Conservation (phyloP, 768 basidiomycete genomes). For the Phaeotremella skinneri region DNA sequence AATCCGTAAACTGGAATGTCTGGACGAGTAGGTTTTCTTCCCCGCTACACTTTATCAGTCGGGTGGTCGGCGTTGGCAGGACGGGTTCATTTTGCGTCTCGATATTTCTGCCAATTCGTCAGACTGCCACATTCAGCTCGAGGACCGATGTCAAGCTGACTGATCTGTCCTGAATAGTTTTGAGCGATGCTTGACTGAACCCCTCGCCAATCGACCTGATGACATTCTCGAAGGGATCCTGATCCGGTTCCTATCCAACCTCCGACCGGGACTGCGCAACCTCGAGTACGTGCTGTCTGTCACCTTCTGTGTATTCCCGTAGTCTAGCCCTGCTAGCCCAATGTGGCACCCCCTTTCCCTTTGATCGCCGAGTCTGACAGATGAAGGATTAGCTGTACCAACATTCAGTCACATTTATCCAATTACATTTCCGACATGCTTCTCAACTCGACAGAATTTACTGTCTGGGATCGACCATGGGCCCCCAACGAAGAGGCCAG, state of each 20-base stretch:
- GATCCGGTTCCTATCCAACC: conserved; percentile 38
- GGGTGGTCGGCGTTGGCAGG: background rate
- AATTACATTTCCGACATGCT: conserved; percentile 36
- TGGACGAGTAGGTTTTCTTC: conserved; percentile 36
- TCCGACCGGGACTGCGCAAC: conserved; percentile 36
- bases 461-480: conserved; percentile 47
- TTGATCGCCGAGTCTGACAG: conserved; percentile 3
- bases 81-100: too few species aligned
- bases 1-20: conserved; percentile 28
- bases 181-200: conserved; percentile 34
- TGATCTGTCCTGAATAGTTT: conserved; percentile 19
- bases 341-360: conserved; percentile 3
- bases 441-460: conserved; percentile 35
- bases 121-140: conserved; percentile 2
- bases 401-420: conserved; percentile 35
- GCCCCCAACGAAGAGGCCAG: conserved; percentile 40
- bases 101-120: background rate
- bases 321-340: too few species aligned
- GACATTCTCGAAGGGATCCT: conserved; percentile 41
- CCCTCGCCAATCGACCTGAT: conserved; percentile 43
- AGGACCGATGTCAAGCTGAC: background rate
- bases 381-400: conserved; percentile 27
- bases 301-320: too few species aligned
- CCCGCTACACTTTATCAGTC: background rate
- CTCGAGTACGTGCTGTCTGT: conserved; percentile 44